Base-by-base conservation (phyloP, 73 alveolate genomes). In the Blepharisma japonicum region DNA sequence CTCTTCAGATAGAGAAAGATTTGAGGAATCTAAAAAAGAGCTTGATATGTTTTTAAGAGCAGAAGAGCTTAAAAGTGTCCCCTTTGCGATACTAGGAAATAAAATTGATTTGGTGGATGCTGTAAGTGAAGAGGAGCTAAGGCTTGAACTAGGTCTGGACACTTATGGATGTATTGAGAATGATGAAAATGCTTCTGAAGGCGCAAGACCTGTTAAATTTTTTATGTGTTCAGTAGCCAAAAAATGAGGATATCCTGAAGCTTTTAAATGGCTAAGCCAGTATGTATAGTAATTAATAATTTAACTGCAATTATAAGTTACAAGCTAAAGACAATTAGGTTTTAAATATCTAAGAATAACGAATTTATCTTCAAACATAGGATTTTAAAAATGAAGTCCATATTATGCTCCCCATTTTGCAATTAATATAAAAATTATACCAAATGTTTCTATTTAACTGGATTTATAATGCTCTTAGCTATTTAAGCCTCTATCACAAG, bases 41-140 rank as follows among this genome's bases (percentile, higher is more conserved):
- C 84, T 94, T 47, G 93, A 93, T 55, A 56, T 83, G 68, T 83
- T 94, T 32, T 86, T 95, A 49, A 92, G 83, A 68, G 77, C 97
- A 71, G 91, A 90, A 50, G 98, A 94, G 77, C 77, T 42, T 77
- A 27, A 68, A 23, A 82, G 86, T 68, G 96, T 93, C 49, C 99
- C 99, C n/a, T 90, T 97, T 79, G 98, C 91, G n/a, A 92, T 97
- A 18, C 90, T 97, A 71, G 99, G 99, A 71, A 97, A 97, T 86
- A 97, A 97, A 89, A 95, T 97, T 54, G 99, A 97, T 85, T 93
- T 90, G 87, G 89, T 90, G 56, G 98, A 94, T 48, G 97, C 99
- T 18, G 98, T 93, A 27, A 85, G 95, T 55, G 98, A 93, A 71
- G 99, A 97, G 50, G 99, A 97, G 85, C 89, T 97, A 56, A 95